A percentile compares a stretch with the other conserved stretches of the same genome.
Evolutionary conservation across 2,329 filamentous ascomycete genomes (phyloP).

Genomic region (Didymella arachidicola): DNA sequence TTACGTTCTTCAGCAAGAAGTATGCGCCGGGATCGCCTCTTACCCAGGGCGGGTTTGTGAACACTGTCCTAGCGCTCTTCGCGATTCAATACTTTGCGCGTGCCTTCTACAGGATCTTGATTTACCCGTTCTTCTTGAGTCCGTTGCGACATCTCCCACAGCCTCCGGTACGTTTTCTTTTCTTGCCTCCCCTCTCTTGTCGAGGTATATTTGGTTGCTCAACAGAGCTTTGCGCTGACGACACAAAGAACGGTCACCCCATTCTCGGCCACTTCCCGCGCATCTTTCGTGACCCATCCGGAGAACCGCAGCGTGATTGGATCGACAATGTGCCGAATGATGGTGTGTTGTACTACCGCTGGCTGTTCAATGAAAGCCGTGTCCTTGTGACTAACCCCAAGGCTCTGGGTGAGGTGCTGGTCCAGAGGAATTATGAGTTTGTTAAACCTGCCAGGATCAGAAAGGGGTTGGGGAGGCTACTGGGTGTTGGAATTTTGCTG

Average conservation of each 20-base stretch:
- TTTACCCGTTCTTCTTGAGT: conserved; percentile 67
- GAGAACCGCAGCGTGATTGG: conserved; percentile 59
- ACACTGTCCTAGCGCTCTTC: conserved; percentile 54
- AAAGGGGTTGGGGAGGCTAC: conserved; percentile 65
- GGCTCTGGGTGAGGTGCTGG: conserved; percentile 59
- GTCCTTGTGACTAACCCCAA: conserved; percentile 57
- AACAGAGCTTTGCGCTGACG: background rate
- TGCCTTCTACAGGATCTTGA: conserved; percentile 54
- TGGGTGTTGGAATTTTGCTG: conserved; percentile 76
- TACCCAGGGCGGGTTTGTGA: conserved; percentile 43
- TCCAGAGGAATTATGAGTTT: conserved; percentile 61
- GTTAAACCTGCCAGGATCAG: conserved; percentile 58
- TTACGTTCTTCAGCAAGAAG: conserved; percentile 42
- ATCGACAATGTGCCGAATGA: conserved; percentile 62
- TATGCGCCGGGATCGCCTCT: conserved; percentile 46
- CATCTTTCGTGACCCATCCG: conserved; percentile 54
- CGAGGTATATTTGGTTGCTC: background rate
- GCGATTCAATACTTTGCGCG: conserved; percentile 47
- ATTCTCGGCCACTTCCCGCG: conserved; percentile 54
- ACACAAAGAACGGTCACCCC: conserved; percentile 29
- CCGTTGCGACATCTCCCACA: conserved; percentile 65
- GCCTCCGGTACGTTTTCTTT: conserved; percentile 52
- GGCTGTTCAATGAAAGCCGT: conserved; percentile 57
- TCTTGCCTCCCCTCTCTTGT: background rate
- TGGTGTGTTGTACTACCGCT: conserved; percentile 62